Base-by-base conservation (phyloP, 768 basidiomycete genomes). In the Leccinum obscurum region DNA sequence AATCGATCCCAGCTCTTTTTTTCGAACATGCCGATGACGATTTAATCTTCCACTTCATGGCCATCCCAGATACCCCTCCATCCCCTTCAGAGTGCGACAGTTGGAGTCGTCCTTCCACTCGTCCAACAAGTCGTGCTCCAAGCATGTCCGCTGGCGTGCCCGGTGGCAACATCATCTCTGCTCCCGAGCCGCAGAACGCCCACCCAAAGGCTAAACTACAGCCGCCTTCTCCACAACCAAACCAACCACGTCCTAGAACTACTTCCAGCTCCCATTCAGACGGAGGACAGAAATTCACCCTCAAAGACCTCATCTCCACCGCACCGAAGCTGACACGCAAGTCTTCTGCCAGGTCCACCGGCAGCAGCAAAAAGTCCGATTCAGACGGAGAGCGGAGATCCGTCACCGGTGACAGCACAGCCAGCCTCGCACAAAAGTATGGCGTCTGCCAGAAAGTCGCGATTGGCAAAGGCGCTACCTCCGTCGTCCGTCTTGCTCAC, bases 401-500 rank as follows among this genome's bases (percentile, higher is more conserved):
- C 52, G 78, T 73, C 8, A 75, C 75, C 1, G 84, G 80, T 3
- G 86, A 83, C 44, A 83, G 81, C 59, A 80, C 84, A 11, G 78
- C 79, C 14, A 84, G 82, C 61, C 69, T 90, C 64, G 76, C 90
- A 41, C 87, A 94, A 76, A 98, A 98, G 82, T 99, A 98, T 70
- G 97, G 96, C 34, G 87, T 97, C 13, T 98, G 95, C 75, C 93
- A 95, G 79, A 93, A 93, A 78, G 86, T 94, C 22, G 95, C 96
- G 13, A 97, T 99, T 64, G 96, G 96, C 41, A 97, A 95, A 75
- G 96, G 96, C 20, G 97, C 96, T n/a, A 99, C 97, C 26, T 93
- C 92, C 52, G 94, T 98, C 57, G 96, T 99, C 49, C 81, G 93
- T 51, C 83, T 99, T 17, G 96, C 95, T 48, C 97, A 99, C 77